These are phyloP conservation scores for Mortierella sp. DNA, from an alignment of 371 early-diverging fungal genomes.

Conservation along the genomic window DNA sequence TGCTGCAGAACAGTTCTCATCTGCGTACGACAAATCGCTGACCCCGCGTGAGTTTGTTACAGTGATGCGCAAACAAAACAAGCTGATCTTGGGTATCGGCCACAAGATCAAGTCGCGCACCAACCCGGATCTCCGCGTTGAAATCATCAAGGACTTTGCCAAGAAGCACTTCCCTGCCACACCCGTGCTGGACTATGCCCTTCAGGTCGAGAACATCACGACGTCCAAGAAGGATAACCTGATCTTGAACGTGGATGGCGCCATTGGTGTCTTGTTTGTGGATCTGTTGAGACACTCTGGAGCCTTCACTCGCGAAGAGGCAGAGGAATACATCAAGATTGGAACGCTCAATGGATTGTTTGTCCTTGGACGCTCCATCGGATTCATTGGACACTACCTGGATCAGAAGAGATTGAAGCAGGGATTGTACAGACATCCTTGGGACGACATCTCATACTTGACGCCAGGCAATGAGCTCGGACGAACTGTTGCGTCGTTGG, in stretches of 20 bases:
- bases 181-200: conserved; percentile 92
- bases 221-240: conserved; percentile 98
- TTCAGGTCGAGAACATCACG: conserved; percentile 94
- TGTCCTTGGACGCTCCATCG: conserved; percentile 94
- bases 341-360: conserved; percentile 97
- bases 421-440: conserved; percentile 96
- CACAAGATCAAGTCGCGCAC: conserved; percentile 99
- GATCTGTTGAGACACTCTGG: conserved; percentile 93
- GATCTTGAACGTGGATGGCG: conserved; percentile 98
- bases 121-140: conserved; percentile 98
- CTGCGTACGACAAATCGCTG: conserved; percentile 89
- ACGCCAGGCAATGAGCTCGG: conserved; percentile 64
- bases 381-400: conserved; percentile 95
- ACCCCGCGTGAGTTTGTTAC: conserved; percentile 93
- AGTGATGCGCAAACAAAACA: conserved; percentile 83
- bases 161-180: conserved; percentile 88
- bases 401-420: conserved; percentile 99
- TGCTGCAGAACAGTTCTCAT: conserved; percentile 90
- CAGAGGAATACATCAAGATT: conserved; percentile 96
- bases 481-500: conserved; percentile 55
- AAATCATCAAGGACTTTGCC: conserved; percentile 93
- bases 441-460: conserved; percentile 97
- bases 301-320: conserved; percentile 94
- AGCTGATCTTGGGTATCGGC: conserved; percentile 95
- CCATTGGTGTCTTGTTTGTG: conserved; percentile 95